phyloP scores from a whole-genome alignment of 2,329 filamentous ascomycete species.

The Chaetothyriales sp. region DNA sequence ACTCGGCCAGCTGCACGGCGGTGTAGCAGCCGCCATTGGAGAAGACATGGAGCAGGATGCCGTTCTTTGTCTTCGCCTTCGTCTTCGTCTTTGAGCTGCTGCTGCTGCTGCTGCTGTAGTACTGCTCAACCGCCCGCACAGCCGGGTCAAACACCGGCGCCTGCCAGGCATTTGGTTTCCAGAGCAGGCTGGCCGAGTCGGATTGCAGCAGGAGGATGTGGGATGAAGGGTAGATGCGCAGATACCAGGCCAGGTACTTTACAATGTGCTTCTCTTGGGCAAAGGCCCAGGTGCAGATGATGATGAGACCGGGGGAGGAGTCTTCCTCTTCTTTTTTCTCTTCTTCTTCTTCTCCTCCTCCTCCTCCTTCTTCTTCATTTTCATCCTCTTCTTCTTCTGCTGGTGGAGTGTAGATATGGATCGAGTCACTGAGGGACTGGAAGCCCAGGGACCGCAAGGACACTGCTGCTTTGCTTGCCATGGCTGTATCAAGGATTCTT shows the following conservation, averaged over 20 bases:
- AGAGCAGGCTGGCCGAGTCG: slow-evolving; percentile 1
- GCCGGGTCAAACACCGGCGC: slow-evolving; percentile 26
- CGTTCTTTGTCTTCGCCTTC: too few species aligned
- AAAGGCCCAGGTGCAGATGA: slow-evolving; percentile 6
- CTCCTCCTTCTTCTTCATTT: neutral
- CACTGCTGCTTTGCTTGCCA: neutral
- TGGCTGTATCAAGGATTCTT: too few species aligned
- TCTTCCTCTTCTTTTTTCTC: neutral
- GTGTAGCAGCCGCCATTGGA: slow-evolving; percentile 39
- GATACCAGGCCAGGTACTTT: slow-evolving; percentile 6
- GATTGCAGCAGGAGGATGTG: slow-evolving; percentile 5
- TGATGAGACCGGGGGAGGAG: slow-evolving; percentile 1
- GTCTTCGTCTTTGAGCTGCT: slow-evolving; percentile 14
- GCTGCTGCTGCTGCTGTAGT: slow-evolving; percentile 14
- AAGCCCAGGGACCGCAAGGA: neutral
- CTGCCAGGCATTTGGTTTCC: slow-evolving; percentile 15
- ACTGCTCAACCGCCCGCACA: slow-evolving; percentile 25
- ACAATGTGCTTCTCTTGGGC: slow-evolving; percentile 2
- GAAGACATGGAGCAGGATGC: slow-evolving; percentile 35
- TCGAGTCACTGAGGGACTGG: neutral
- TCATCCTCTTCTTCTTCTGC: neutral
- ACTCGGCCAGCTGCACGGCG: slow-evolving; percentile 26
- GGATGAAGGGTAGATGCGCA: slow-evolving; percentile 1
- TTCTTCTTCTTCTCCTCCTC: neutral
- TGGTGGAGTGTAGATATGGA: slow-evolving; percentile 1